These are phyloP conservation scores for Poterioochromonas sp. DNA, from an alignment of 352 stramenopile species.

Conservation along the genomic window DNA sequence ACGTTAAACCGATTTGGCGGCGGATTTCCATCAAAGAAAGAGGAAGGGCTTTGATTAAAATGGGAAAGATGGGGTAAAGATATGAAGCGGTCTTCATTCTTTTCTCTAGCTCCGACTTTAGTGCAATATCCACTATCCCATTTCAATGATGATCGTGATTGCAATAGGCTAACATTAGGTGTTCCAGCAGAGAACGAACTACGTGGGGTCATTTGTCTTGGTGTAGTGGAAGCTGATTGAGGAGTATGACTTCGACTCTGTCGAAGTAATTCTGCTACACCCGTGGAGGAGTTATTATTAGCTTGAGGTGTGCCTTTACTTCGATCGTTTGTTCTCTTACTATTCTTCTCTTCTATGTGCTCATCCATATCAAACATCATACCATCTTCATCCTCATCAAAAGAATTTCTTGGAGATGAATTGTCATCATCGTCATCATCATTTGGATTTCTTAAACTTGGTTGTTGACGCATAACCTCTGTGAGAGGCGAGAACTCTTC, in stretches of 20 bases:
- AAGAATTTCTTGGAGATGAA: no score
- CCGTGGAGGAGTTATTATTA: no score
- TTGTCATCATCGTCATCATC: constrained; percentile 11
- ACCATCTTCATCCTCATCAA: background rate
- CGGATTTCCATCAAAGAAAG: no score
- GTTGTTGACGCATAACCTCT: background rate
- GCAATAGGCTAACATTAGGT: no score
- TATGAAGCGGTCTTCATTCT: constrained; percentile 25
- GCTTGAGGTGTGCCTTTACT: no score
- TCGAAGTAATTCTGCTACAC: no score
- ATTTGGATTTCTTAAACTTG: background rate
- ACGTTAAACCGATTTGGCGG: no score
- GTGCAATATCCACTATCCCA: background rate
- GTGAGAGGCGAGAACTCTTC: background rate
- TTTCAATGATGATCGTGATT: background rate
- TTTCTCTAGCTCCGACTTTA: background rate
- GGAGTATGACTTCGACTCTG: no score
- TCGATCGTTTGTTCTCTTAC: no score
- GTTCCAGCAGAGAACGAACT: no score
- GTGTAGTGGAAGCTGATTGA: no score
- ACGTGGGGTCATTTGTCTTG: no score
- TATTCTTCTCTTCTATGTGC: background rate
- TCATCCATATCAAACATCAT: constrained; percentile 22
- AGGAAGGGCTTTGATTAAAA: background rate
- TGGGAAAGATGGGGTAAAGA: background rate